A percentile compares a stretch with the other conserved stretches of the same genome.
These are phyloP conservation scores for Aspergillus fijiensis DNA, from an alignment of 2,329 filamentous ascomycete species.

Conservation along the genomic window DNA sequence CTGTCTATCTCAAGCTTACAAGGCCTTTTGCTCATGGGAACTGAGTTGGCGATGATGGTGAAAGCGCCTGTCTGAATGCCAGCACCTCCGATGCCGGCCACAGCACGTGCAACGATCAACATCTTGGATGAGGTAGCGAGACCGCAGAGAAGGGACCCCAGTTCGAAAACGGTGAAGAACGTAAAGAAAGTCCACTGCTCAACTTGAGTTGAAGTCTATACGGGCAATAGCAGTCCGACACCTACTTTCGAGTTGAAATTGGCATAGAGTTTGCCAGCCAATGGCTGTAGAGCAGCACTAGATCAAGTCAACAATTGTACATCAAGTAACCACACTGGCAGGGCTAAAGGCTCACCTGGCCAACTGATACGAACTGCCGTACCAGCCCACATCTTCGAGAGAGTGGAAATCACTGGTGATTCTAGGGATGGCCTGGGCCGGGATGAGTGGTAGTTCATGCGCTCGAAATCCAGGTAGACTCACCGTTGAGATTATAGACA, in stretches of 20 bases:
- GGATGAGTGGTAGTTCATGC: neutral
- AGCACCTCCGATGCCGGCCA: conserved; percentile 11
- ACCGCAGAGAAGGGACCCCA: conserved; percentile 23
- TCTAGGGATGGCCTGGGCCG: conserved; percentile 44
- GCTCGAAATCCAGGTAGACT: neutral
- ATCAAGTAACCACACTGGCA: neutral
- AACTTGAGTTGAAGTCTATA: neutral
- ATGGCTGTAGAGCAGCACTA: conserved; percentile 9
- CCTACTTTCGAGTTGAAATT: conserved; percentile 7
- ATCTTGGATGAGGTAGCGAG: conserved; percentile 9
- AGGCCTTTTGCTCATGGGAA: conserved; percentile 10
- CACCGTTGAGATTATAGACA: conserved; percentile 55
- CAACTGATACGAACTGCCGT: conserved; percentile 44
- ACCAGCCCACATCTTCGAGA: conserved; percentile 38
- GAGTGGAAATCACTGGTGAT: conserved; percentile 48
- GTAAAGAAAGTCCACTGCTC: conserved; percentile 25
- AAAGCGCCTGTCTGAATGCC: conserved; percentile 13
- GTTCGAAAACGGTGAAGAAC: conserved; percentile 32
- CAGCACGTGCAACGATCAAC: conserved; percentile 11
- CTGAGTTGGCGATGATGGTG: conserved; percentile 10
- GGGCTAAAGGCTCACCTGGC: conserved; percentile 24
- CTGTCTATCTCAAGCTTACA: neutral
- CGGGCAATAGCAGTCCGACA: neutral
- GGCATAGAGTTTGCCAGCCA: conserved; percentile 15
- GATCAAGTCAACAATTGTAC: neutral